Conservation (phyloP, 1,139 yeast species). For the Geotrichum bryndzae region DNA sequence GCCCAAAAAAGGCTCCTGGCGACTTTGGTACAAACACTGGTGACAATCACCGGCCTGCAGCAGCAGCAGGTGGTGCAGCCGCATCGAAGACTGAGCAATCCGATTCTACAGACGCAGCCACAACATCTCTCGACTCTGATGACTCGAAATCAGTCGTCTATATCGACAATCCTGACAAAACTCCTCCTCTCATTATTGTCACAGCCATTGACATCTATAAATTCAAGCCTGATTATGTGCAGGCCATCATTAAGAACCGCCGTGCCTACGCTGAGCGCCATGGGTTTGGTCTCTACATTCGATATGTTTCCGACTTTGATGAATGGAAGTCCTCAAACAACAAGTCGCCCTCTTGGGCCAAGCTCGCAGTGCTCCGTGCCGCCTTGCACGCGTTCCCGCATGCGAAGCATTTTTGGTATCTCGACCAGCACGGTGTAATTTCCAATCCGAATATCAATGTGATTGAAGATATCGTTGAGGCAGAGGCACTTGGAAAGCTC, state of each 20-base stretch:
- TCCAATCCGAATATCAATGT: slow-evolving; percentile 59
- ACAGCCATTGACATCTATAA: slow-evolving; percentile 71
- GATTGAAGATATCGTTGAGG: slow-evolving; percentile 50
- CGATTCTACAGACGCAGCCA: neutral
- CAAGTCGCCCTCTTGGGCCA: slow-evolving; percentile 48
- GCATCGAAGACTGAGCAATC: neutral
- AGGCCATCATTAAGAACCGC: slow-evolving; percentile 69
- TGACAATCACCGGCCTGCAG: slow-evolving; percentile 1
- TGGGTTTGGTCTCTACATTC: slow-evolving; percentile 67
- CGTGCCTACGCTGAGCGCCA: slow-evolving; percentile 75
- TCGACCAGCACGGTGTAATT: slow-evolving; percentile 58
- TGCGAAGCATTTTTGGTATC: slow-evolving; percentile 77
- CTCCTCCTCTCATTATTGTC: slow-evolving; percentile 49
- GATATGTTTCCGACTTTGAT: slow-evolving; percentile 69
- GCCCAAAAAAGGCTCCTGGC: slow-evolving; percentile 7
- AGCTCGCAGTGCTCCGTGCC: slow-evolving; percentile 56
- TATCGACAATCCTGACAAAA: neutral
- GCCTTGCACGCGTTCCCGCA: slow-evolving; percentile 85
- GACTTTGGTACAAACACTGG: slow-evolving; percentile 3
- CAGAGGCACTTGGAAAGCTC: slow-evolving; percentile 48
- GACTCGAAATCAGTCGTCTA: neutral
- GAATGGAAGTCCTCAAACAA: slow-evolving; percentile 7
- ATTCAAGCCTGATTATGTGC: slow-evolving; percentile 54
- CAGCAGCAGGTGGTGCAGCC: neutral
- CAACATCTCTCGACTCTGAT: neutral